Base-by-base conservation (phyloP, 495 filamentous ascomycete species). In the Penicillium arizonense region DNA sequence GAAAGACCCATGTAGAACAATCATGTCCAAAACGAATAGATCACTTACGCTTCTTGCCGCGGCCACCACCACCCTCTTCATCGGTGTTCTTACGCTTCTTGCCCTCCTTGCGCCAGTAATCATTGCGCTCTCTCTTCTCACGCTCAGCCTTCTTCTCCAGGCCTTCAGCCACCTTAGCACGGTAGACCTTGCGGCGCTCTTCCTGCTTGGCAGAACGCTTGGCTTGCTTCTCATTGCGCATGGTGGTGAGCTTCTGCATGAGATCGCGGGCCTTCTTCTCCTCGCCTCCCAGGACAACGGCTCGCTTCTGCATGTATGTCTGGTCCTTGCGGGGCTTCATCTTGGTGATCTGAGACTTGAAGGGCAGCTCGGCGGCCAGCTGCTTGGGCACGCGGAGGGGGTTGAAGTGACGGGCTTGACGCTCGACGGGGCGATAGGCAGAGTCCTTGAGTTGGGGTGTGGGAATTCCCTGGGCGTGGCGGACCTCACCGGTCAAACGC, bases 221-320 rank as follows among this genome's bases (percentile, higher is more conserved):
- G 42, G 86, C 87, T 26, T 83, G 81, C 71, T 95, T 92, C 63
- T 97, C 94, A 58, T 96, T 96, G 51, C 92, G 80, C 65, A 97
- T 73, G 18, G 90, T 95, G 61, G 86, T 89, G 45, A 98, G 81
- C 79, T 96, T 93, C 75, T 95, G 87, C 84, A 98, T 89, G 63
- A 98, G 79, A 64, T 91, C 86, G 23, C 94, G 79, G 16, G 91
- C 91, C 68, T 85, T 84, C 75, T 87, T 89, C 78, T 98, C 94
- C 65, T 97, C 95, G 38, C 80, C 81, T 20, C 82, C 81, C 4
- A 90, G 68, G 50, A 97, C 88, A 24, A 97, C 91, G 2, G 91
- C 93, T 12, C 94, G 87, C 77, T 96, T 95, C 76, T 93, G 89
- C 80, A 95, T 75, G 63, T 98, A 98, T 16, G 94, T 96, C 69